These are phyloP conservation scores for Ceratocystis harringtonii DNA, from an alignment of 2,329 filamentous ascomycete species.

Conservation along the genomic window DNA sequence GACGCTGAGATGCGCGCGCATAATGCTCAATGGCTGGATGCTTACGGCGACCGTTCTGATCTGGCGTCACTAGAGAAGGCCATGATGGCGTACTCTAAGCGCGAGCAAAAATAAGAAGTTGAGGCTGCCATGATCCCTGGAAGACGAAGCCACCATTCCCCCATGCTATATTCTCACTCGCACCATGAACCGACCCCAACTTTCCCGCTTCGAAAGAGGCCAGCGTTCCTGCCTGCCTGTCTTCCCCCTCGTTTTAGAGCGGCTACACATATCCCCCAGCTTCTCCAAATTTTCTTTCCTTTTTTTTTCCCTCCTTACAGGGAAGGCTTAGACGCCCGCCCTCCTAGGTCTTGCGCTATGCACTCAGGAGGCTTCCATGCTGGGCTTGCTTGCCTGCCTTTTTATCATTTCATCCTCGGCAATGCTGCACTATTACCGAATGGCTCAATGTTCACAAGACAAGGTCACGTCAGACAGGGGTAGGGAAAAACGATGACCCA, in stretches of 20 bases:
- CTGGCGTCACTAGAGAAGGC: conserved; percentile 35
- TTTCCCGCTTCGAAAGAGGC: not conserved
- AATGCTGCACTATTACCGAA: not conserved
- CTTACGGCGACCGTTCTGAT: conserved; percentile 36
- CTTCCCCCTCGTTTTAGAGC: not conserved
- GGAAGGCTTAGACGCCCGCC: not conserved
- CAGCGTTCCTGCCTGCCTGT: not conserved
- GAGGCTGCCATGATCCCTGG: not conserved
- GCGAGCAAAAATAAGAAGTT: conserved; percentile 11
- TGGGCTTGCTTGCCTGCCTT: not conserved
- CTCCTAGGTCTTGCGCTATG: too few species aligned
- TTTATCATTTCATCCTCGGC: not conserved
- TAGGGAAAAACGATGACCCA: not conserved
- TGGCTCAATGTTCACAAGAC: not conserved
- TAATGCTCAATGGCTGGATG: conserved; percentile 32
- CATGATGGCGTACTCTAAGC: conserved; percentile 31
- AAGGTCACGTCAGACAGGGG: not conserved
- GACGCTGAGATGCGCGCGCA: conserved; percentile 25
- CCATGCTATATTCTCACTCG: too few species aligned
- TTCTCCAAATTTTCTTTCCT: not conserved
- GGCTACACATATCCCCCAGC: not conserved
- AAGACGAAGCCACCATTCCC: not conserved
- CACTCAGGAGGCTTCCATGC: too few species aligned
- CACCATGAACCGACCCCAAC: too few species aligned
- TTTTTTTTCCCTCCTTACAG: not conserved